Evolutionary conservation across 2,329 filamentous ascomycete species (phyloP), one percentile per base, ranked within the genome.

Genomic region (Sarocladiaceae sp.): DNA sequence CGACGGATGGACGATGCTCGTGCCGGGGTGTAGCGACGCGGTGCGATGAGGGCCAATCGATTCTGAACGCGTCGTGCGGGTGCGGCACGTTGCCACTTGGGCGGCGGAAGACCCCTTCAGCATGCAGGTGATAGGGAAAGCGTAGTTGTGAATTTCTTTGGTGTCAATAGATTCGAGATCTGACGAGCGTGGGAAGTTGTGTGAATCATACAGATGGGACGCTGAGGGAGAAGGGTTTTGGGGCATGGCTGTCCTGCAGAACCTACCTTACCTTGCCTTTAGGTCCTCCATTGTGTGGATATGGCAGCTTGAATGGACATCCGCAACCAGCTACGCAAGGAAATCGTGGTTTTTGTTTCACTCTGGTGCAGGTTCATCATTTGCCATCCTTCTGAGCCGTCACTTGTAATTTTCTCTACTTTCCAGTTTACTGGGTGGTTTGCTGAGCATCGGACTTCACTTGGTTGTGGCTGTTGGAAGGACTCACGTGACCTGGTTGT

Each of bases 11-110:
- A 24, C 20, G 19, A 26, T 15, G 7, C 20, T n/a, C 13, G 26
- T 11, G 37, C 21, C 19, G 20, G 40, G 40, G 26, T 33, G 33
- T 20, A 15, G 31, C n/a, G 27, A 4, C 19, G 19, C 44, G 47
- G 47, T 39, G 37, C 45, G 35, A 37, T 44, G 42, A 45, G 45
- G 26, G 47, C 47, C 47, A 49, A 49, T 49, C 45, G 35, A 27
- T 43, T 35, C 24, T 32, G 24, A 11, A 11, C 24, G 32, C 3
- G 29, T 16, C 20, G 19, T 33, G 43, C 11, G 18, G 34, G 33
- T 34, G 34, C 18, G 34, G 19, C 33, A 6, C 3, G 6, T 16
- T 27, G 23, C 18, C 12, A 39, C 31, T 16, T 15, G 31, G 31
- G 33, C 35, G 42, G 33, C 41, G 15, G 23, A 6, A 37, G 9